These are phyloP conservation scores for Podila verticillata DNA, from an alignment of 192 early-diverging fungal genomes.

Conservation along the genomic window DNA sequence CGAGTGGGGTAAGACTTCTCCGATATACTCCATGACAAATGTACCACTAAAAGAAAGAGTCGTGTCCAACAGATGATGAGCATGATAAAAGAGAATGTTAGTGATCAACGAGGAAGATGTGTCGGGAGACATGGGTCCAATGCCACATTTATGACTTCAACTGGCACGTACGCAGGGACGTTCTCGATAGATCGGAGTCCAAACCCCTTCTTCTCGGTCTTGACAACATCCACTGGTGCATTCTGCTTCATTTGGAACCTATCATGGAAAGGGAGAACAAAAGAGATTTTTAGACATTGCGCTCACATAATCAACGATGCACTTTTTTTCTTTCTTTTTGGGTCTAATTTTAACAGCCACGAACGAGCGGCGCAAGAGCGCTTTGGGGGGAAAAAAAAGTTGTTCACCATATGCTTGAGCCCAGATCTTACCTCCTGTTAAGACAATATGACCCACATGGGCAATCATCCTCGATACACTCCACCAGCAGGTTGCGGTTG, in stretches of 20 bases:
- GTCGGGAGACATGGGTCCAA: background rate
- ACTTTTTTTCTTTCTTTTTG: background rate
- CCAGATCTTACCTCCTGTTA: constrained; percentile 74
- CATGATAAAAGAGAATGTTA: background rate
- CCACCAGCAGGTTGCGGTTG: constrained; percentile 90
- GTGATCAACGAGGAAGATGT: background rate
- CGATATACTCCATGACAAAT: constrained; percentile 98
- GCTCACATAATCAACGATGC: too few species aligned
- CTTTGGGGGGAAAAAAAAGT: background rate
- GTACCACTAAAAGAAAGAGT: constrained; percentile 65
- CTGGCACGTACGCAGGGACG: constrained; percentile 65
- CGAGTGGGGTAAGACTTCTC: constrained; percentile 88
- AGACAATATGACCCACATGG: constrained; percentile 88
- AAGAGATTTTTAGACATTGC: background rate
- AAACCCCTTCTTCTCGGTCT: constrained; percentile 92
- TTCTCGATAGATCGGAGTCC: constrained; percentile 82
- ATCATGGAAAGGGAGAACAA: background rate
- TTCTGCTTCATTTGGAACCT: constrained; percentile 90
- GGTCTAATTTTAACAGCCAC: constrained; percentile 9
- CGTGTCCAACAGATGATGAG: background rate
- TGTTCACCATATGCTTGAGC: background rate
- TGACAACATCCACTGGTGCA: constrained; percentile 86
- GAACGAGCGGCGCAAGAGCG: too few species aligned
- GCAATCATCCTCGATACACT: constrained; percentile 91
- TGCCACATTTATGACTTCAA: background rate